A percentile compares a stretch with the other conserved stretches of the same genome.
Evolutionary conservation across 225 moss, liverwort and hornwort genomes (phyloP).

Genomic region (Polytrichum formosum): DNA sequence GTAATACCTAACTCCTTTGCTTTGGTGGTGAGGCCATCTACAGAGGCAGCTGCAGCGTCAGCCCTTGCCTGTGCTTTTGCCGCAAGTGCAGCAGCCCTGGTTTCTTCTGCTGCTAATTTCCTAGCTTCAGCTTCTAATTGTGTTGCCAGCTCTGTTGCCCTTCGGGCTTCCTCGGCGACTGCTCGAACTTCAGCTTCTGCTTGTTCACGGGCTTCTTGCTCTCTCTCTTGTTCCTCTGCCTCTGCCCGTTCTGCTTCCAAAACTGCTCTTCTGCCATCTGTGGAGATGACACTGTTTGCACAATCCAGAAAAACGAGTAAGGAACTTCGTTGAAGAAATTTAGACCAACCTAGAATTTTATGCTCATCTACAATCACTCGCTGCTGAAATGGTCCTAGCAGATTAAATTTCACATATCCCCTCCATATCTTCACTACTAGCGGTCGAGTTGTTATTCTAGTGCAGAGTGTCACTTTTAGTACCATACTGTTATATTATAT

Average conservation of each 20-base stretch:
- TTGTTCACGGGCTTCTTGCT: constrained; percentile 44
- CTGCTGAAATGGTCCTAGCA: too few species aligned
- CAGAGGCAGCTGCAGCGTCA: constrained; percentile 74
- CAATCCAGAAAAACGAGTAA: constrained; percentile 7
- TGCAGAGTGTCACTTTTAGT: too few species aligned
- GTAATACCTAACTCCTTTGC: constrained; percentile 71
- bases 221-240: constrained; percentile 64
- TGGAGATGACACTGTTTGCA: constrained; percentile 57
- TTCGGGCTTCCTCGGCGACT: constrained; percentile 60
- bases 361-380: too few species aligned
- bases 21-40: constrained; percentile 70
- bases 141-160: constrained; percentile 63
- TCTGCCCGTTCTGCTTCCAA: constrained; percentile 60
- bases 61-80: constrained; percentile 86
- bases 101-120: constrained; percentile 67
- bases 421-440: too few species aligned
- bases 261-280: constrained; percentile 76
- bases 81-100: constrained; percentile 61
- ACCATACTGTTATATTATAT: too few species aligned
- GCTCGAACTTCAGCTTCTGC: constrained; percentile 67
- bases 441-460: too few species aligned
- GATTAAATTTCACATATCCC: too few species aligned
- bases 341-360: not conserved
- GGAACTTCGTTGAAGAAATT: not conserved
- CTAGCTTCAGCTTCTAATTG: constrained; percentile 81